Base-by-base conservation (phyloP, 2,329 filamentous ascomycete species). In the Penicillium sp. region DNA sequence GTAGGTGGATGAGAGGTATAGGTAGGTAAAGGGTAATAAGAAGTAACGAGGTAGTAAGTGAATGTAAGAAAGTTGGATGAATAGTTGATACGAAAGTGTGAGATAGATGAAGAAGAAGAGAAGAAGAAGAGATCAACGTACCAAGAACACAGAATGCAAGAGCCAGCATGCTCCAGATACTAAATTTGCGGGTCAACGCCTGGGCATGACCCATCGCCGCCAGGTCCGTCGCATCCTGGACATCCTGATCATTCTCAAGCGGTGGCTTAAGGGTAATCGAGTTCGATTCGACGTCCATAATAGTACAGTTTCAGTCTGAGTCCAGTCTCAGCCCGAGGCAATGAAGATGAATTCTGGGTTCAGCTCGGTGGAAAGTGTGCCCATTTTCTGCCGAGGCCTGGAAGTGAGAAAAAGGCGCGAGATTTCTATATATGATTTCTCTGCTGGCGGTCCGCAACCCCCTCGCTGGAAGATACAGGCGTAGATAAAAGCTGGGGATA, bases 61-160 rank as follows among this genome's bases (percentile, higher is more conserved):
- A n/a, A n/a, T n/a, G n/a, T n/a, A n/a, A n/a, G n/a, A n/a, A n/a
- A n/a, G n/a, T n/a, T n/a, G n/a, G n/a, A n/a, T n/a, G n/a, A n/a
- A n/a, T n/a, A n/a, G n/a, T n/a, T n/a, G n/a, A n/a, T n/a, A n/a
- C n/a, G n/a, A n/a, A n/a, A n/a, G n/a, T n/a, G n/a, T n/a, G n/a
- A n/a, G n/a, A n/a, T n/a, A n/a, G n/a, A n/a, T n/a, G n/a, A n/a
- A n/a, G n/a, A n/a, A n/a, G n/a, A n/a, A n/a, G n/a, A n/a, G n/a
- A n/a, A n/a, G n/a, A n/a, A n/a, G n/a, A n/a, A n/a, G n/a, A n/a
- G n/a, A n/a, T n/a, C n/a, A 10, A 34, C 44, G 11, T 58, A 64
- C 62, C 78, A 24, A 81, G 66, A 11, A 81, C 76, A 47, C 73
- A 77, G 49, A 81, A 79, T 23, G 78, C 75, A 16, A 81, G 69